Conservation (phyloP, 345 rosid species). For the Fremontodendron californicum region DNA sequence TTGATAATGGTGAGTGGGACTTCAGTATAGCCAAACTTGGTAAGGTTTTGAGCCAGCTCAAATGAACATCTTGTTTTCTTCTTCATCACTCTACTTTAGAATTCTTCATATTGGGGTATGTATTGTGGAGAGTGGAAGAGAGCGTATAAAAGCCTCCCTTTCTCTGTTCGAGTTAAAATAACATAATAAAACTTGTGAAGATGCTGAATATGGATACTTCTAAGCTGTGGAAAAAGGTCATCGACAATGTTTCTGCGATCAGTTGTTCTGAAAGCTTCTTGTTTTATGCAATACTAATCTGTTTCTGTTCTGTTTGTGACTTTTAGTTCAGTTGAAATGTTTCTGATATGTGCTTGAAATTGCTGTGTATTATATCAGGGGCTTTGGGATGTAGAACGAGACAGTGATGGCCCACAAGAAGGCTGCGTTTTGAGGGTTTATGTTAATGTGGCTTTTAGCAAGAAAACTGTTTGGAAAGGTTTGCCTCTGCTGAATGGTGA, state of each 20-base stretch:
- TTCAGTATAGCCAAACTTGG: not conserved
- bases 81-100: not conserved
- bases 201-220: not conserved
- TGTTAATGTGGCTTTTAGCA: constrained; percentile 76
- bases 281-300: not conserved
- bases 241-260: not conserved
- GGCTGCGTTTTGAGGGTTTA: constrained; percentile 64
- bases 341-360: not conserved
- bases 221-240: not conserved
- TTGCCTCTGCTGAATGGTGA: constrained; percentile 15
- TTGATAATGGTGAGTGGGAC: not conserved
- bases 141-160: not conserved
- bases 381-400: constrained; percentile 71
- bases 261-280: not conserved
- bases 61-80: not conserved
- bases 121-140: not conserved
- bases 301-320: not conserved
- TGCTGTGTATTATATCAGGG: constrained; percentile 38
- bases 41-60: not conserved
- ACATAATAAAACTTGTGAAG: not conserved
- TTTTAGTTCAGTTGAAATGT: not conserved
- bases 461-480: constrained; percentile 96
- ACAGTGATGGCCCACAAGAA: constrained; percentile 46
- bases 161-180: not conserved
- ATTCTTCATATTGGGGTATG: not conserved